Base-by-base conservation (phyloP, 257 asterid genomes). In the Petunia axillaris region DNA sequence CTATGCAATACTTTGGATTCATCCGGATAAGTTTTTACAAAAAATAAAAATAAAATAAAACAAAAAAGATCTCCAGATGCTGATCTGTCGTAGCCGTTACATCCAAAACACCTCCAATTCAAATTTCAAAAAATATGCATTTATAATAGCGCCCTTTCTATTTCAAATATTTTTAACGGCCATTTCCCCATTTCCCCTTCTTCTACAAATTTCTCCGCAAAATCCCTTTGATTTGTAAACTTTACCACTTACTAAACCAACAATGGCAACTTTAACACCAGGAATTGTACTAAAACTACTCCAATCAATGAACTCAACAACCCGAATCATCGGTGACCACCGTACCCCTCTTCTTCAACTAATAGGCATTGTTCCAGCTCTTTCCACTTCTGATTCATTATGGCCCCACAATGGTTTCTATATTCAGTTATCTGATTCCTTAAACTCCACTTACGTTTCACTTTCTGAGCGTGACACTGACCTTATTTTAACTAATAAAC, bases 281-380 rank as follows among this genome's bases (percentile, higher is more conserved):
- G 99, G 99, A 64, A 89, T 94, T 85, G 95, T 96, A 68, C 89
- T 92, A 43, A 92, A 91, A 39, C 95, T 96, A 81, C 98, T 96
- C 48, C 98, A 94, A 37, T 86, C 97, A 37, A 94, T 94, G 98
- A 94, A 94, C 79, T 85, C 98, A 81, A 6, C 84, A 75, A 82
- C 95, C 44, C 87, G 89, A 71, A 98, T 94, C 83, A 84, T 97
- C 87, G 99, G 98, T 52, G 98, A 92, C 95, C 98, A 92, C 91
- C 98, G 99, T 70, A 87, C 90, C 70, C 96, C 99, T 13, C 94
- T 96, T 84, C 94, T 96, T 78, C 99, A 96, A 82, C 93, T 96
- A 77, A 89, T 92, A 78, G 98, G 97, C 36, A 94, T 96, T 2
- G 87, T 94, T 0, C 99, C 99, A 0, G 98, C 98, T 1, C 94